Evolutionary conservation across 106 monocot genomes (phyloP).

Genomic region (Posidonia australis): DNA sequence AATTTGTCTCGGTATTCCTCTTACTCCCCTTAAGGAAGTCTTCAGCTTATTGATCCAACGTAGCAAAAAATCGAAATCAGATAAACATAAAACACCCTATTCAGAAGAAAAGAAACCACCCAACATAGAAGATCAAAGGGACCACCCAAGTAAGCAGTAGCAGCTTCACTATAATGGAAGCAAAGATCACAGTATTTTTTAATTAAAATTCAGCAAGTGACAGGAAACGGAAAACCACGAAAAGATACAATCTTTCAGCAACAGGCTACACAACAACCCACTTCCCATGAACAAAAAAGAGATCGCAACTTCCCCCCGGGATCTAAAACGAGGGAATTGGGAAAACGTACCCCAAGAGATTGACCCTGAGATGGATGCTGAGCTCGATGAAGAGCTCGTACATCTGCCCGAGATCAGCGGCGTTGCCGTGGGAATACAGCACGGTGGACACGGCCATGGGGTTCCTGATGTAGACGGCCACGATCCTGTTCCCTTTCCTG

Average conservation of each 20-base stretch:
- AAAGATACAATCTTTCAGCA: background rate
- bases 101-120: too few relatives aligned
- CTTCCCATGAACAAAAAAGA: background rate
- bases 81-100: too few relatives aligned
- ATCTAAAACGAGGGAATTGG: background rate
- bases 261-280: background rate
- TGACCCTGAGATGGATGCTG: constrained; percentile 58
- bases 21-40: too few relatives aligned
- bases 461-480: constrained; percentile 50
- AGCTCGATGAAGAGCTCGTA: constrained; percentile 69
- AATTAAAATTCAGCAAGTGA: too few relatives aligned
- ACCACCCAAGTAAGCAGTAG: too few relatives aligned
- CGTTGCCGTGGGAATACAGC: constrained; percentile 73
- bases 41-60: too few relatives aligned
- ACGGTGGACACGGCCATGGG: constrained; percentile 49
- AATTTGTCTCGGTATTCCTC: too few relatives aligned
- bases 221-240: background rate
- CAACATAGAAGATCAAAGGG: too few relatives aligned
- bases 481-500: constrained; percentile 40
- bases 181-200: too few relatives aligned
- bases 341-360: constrained; percentile 42
- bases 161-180: too few relatives aligned
- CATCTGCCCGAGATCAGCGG: constrained; percentile 74
- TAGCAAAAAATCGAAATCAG: too few relatives aligned
- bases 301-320: background rate